phyloP scores from a whole-genome alignment of 2,329 filamentous ascomycete species.

The Cladosporium sp. region DNA sequence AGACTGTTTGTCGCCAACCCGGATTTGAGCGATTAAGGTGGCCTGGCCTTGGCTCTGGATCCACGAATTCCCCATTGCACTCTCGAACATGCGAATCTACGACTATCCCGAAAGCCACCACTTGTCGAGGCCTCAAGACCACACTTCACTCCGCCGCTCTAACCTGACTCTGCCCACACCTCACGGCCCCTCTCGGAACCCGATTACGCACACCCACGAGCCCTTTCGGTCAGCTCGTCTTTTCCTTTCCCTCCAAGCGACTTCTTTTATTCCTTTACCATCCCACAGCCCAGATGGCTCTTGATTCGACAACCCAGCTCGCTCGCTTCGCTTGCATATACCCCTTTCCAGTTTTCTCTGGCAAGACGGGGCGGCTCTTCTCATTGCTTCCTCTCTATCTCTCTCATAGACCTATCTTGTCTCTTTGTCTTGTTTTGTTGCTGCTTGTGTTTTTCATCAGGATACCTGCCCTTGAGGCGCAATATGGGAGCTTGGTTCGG shows the following conservation, averaged over 20 bases:
- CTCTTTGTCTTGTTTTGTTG: not conserved
- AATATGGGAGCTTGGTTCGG: no score
- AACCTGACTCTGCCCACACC: not conserved
- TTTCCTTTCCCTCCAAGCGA: not conserved
- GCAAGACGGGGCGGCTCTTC: slow-evolving; percentile 2
- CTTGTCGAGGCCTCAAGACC: no score
- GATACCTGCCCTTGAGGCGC: not conserved
- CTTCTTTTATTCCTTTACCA: no score
- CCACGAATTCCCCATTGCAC: no score
- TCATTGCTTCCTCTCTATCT: not conserved
- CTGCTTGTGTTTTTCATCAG: not conserved
- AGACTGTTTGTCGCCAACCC: slow-evolving; percentile 83
- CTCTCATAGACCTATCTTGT: not conserved
- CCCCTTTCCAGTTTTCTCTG: slow-evolving; percentile 1
- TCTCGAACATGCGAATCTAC: no score
- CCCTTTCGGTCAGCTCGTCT: not conserved
- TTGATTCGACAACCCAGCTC: not conserved
- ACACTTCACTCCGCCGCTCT: not conserved
- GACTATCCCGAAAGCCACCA: no score
- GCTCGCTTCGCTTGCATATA: slow-evolving; percentile 10
- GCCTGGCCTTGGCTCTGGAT: no score
- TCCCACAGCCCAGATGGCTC: no score
- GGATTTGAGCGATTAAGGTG: slow-evolving; percentile 50
- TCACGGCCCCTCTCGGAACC: no score
- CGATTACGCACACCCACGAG: not conserved